Evolutionary conservation across 345 rosid genomes (phyloP), one percentile per base, ranked within the genome.

Genomic region (Erucastrum elatum): DNA sequence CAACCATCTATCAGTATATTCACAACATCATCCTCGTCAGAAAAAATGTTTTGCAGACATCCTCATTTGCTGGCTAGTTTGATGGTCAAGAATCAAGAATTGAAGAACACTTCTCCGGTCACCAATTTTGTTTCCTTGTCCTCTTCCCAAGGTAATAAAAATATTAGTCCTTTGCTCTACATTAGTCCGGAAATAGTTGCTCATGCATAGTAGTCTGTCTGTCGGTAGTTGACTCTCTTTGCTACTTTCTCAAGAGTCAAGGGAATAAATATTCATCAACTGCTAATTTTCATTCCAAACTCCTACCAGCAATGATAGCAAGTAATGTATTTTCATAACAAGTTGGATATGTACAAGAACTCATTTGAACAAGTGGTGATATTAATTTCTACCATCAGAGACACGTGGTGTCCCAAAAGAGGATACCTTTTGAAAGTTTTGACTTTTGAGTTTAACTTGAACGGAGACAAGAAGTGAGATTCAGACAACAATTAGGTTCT

Each of bases 331-430:
- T 44, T 46, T 13, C 37, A 25, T 7, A 6, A 46, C 53, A 21
- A 76, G 26, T 76, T 76, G 63, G 12, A 30, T 75, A 17, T 56
- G 31, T 34, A 8, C 2, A n/a, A 3, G 15, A 41, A 39, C 39
- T 39, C 30, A 62, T 21, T 6, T 41, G 8, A 15, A 13, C 21
- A 35, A n/a, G 27, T 13, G 51, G 65, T 60, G 67, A 72, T 15
- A 26, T 4, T 8, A 35, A 29, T 21, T 21, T 21, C 21, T 21
- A 21, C 21, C 21, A 60, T 51, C 61, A 51, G 16, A 58, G 71
- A 74, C 78, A 79, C 78, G 78, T 74, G 78, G 53, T 37, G 16
- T 16, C 6, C 0, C 25, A 8, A 21, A 21, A 21, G 21, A 21
- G 21, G 21, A 21, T 21, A 21, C 21, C 21, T 21, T 21, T 21